Percentiles rank a stretch among this genome's conserved stretches.
phyloP scores from a whole-genome alignment of 805 yeast species.

The Metschnikowia lochheadii region DNA sequence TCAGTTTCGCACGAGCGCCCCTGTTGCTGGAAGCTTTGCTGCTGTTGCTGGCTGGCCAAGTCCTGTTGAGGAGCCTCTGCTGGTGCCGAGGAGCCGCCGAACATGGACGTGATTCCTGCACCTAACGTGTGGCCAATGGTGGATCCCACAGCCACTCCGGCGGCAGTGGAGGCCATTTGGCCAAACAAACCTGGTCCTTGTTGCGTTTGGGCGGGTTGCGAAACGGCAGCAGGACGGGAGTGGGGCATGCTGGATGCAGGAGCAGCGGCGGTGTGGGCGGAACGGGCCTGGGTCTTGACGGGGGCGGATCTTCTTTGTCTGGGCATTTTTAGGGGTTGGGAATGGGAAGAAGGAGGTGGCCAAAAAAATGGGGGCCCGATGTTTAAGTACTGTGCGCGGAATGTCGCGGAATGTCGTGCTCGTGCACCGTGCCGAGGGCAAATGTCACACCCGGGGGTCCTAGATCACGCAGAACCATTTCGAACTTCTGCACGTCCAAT shows the following conservation, averaged over 20 bases:
- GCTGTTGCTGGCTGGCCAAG: slow-evolving; percentile 40
- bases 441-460: neutral
- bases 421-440: neutral
- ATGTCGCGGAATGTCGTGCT: slow-evolving; percentile 5
- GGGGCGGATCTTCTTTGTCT: slow-evolving; percentile 54
- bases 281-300: slow-evolving; percentile 54
- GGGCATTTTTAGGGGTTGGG: slow-evolving; percentile 27
- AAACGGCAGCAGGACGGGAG: slow-evolving; percentile 29
- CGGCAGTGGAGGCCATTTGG: slow-evolving; percentile 98
- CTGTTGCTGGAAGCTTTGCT: slow-evolving; percentile 36
- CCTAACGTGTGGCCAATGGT: slow-evolving; percentile 96
- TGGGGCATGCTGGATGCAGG: slow-evolving; percentile 26
- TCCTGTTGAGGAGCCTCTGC: slow-evolving; percentile 44
- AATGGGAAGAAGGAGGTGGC: slow-evolving; percentile 1
- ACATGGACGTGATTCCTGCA: slow-evolving; percentile 86
- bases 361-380: neutral
- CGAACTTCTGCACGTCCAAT: neutral
- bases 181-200: slow-evolving; percentile 83
- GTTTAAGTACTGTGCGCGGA: slow-evolving; percentile 2
- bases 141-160: slow-evolving; percentile 99
- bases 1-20: slow-evolving; percentile 77
- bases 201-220: slow-evolving; percentile 42
- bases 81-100: slow-evolving; percentile 66
- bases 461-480: neutral
- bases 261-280: slow-evolving; percentile 75